Evolutionary conservation across 2,329 filamentous ascomycete species (phyloP).

Genomic region (Plenodomus biglobosus): DNA sequence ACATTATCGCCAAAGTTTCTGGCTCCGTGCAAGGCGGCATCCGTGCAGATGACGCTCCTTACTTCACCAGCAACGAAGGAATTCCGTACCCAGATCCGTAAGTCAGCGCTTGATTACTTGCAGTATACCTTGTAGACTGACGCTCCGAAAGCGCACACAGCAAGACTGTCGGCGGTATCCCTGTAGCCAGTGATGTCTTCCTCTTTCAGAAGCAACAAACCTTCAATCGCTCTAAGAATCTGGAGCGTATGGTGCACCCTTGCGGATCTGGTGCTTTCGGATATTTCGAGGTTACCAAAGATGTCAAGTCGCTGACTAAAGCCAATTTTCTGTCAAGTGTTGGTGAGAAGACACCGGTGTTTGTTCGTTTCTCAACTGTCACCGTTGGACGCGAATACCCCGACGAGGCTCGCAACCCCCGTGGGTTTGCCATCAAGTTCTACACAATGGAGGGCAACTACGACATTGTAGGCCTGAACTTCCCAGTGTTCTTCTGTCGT

Average conservation of each 20-base stretch:
- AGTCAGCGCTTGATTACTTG: conserved; percentile 7
- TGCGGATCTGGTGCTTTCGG: conserved; percentile 51
- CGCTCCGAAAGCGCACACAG: conserved; percentile 44
- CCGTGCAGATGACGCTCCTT: conserved; percentile 52
- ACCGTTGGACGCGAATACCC: conserved; percentile 49
- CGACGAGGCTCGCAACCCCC: conserved; percentile 51
- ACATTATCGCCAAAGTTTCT: conserved; percentile 55
- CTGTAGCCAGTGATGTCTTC: conserved; percentile 54
- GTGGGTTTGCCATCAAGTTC: conserved; percentile 55
- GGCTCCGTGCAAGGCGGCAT: conserved; percentile 51
- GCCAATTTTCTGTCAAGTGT: conserved; percentile 46
- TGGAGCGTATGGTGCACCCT: conserved; percentile 49
- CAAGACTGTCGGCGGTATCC: conserved; percentile 57
- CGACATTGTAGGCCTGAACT: conserved; percentile 53
- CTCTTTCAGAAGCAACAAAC: conserved; percentile 58
- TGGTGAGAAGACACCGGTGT: conserved; percentile 49
- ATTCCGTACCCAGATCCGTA: conserved; percentile 55
- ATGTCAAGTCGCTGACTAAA: conserved; percentile 43
- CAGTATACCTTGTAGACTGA: neutral
- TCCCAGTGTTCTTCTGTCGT: conserved; percentile 54
- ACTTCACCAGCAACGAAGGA: conserved; percentile 60
- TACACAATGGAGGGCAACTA: conserved; percentile 54
- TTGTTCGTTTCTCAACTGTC: conserved; percentile 51
- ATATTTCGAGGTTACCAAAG: conserved; percentile 50
- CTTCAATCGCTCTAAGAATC: conserved; percentile 59